Percentiles rank a stretch among this genome's conserved stretches.
Conservation (phyloP, 2,329 filamentous ascomycete species). For the Dactylellina parvicollis region DNA sequence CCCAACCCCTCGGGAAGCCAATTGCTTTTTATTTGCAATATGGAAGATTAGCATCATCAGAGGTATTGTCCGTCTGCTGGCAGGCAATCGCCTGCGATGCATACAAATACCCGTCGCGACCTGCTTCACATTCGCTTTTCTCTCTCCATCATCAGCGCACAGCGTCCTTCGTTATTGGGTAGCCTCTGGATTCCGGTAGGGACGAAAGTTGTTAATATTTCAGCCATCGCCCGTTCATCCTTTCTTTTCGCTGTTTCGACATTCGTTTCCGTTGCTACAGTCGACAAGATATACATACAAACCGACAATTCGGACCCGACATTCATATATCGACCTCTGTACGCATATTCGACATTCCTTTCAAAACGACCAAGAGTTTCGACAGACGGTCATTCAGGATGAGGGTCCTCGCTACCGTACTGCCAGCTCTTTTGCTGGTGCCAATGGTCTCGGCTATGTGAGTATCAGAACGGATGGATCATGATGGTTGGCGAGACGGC, state of each 20-base stretch:
- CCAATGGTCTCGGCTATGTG: constrained; percentile 33
- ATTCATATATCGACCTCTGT: not conserved
- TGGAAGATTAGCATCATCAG: not conserved
- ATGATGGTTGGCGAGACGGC: not conserved
- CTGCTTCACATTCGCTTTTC: not conserved
- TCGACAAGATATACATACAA: constrained; percentile 3
- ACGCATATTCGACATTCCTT: constrained; percentile 11
- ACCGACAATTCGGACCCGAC: not conserved
- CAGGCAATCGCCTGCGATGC: constrained; percentile 11
- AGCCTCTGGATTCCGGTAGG: constrained; percentile 15
- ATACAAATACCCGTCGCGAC: constrained; percentile 48
- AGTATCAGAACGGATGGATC: constrained; percentile 3
- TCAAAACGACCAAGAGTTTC: not conserved
- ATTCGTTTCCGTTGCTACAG: constrained; percentile 20
- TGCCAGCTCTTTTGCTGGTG: constrained; percentile 43
- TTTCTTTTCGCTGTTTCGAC: constrained; percentile 35
- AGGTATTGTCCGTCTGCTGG: constrained; percentile 11
- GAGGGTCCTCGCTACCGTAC: constrained; percentile 27
- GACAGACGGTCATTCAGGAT: constrained; percentile 18
- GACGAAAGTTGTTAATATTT: constrained; percentile 2
- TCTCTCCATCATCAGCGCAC: constrained; percentile 33
- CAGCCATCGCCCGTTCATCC: constrained; percentile 19
- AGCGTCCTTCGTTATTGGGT: constrained; percentile 35
- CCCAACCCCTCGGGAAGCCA: constrained; percentile 22
- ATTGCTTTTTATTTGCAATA: constrained; percentile 4